Base-by-base conservation (phyloP, 2,329 filamentous ascomycete genomes). In the Plenodomus tracheiphilus region DNA sequence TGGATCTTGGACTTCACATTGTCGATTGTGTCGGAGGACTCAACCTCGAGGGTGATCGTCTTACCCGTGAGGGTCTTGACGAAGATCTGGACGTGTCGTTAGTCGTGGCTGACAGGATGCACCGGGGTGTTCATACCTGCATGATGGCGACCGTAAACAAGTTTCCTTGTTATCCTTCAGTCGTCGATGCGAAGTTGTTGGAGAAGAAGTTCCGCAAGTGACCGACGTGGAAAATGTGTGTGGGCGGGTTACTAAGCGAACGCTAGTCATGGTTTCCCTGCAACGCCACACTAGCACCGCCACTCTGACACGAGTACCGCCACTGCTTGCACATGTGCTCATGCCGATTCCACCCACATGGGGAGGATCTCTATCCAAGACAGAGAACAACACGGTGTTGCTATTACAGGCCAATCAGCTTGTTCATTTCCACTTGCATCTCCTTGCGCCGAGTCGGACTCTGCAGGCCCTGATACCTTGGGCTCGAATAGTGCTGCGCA, bases 31-130 rank as follows among this genome's bases (percentile, higher is more conserved):
- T 99, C 94, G 75, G 88, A 93, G 73, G 91, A 96, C 88, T 97
- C 94, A 82, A 97, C 94, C 91, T 99, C 94, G 73, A 99, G 92
- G 88, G 94, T 97, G 88, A 97, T 97, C 77, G 94, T 97, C 89
- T 97, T 97, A 76, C 94, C 94, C 89, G 94, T 97, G 72, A 97
- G 70, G 79, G 81, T 82, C 74, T 83, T 83, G 67, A 83, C 81
- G 77, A 83, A 75, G 61, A 75, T 75, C 72, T 75, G 73, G 73
- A 75, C 41, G 47, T 18, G 22, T 17, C 38, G 51, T 65, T 46
- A 65, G 64, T 37, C 37, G 10, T 39, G 32, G n/a, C 43, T 17
- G 39, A 46, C 40, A 37, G 13, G 15, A 36, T 36, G 32, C 13
- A 13, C 32, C 13, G 22, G 11, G 10, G 6, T 41, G 3, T 34